These are phyloP conservation scores for Mycena albidolilacea DNA, from an alignment of 768 basidiomycete genomes.

Conservation along the genomic window DNA sequence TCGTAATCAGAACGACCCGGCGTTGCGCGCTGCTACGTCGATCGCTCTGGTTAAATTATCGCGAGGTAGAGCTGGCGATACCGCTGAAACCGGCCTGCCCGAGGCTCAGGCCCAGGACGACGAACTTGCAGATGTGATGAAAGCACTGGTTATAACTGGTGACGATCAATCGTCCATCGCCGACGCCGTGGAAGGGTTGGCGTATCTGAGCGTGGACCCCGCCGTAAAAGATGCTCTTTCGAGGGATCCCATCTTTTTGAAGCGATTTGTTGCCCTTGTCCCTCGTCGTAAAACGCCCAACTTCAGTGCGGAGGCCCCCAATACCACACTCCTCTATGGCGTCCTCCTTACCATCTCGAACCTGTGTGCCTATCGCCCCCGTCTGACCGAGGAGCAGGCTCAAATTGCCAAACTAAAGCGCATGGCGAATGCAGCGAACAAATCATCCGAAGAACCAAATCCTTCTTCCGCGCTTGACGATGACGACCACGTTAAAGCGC, in stretches of 20 bases:
- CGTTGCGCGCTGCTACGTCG: conserved; percentile 73
- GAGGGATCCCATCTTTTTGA: conserved; percentile 67
- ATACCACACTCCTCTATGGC: conserved; percentile 80
- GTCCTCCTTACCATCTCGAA: conserved; percentile 83
- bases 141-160: conserved; percentile 63
- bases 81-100: conserved; percentile 46
- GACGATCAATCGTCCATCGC: conserved; percentile 59
- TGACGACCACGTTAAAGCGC: conserved; percentile 72
- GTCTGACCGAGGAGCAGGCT: conserved; percentile 82
- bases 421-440: conserved; percentile 72
- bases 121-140: conserved; percentile 69
- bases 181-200: conserved; percentile 87
- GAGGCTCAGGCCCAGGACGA: conserved; percentile 47
- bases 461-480: conserved; percentile 67
- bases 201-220: conserved; percentile 82
- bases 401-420: conserved; percentile 85
- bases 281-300: conserved; percentile 61
- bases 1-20: conserved; percentile 59
- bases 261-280: conserved; percentile 68
- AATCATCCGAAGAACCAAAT: conserved; percentile 46
- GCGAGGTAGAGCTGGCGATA: conserved; percentile 67
- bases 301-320: conserved; percentile 45
- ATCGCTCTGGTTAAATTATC: conserved; percentile 87
- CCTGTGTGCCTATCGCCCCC: conserved; percentile 78
- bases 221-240: conserved; percentile 75